Evolutionary conservation across 2,329 filamentous ascomycete genomes (phyloP), one percentile per base, ranked within the genome.

Genomic region (Nectriaceae sp.): DNA sequence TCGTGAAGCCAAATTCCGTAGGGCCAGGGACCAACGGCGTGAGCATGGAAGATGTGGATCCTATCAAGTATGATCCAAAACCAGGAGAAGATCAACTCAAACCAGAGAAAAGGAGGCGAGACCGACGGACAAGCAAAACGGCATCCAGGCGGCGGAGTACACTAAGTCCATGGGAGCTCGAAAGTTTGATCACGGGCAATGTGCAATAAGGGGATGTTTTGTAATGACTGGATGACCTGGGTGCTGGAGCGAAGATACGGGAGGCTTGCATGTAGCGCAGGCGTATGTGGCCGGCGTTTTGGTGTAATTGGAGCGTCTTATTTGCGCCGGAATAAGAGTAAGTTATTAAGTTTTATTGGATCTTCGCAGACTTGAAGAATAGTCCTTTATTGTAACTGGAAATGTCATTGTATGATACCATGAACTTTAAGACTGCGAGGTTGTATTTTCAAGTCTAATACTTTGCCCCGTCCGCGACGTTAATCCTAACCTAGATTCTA

Each of bases 111-210:
- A 72, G 78, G 24, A 80, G 80, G 63, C 71, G 77, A 36, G 81
- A 74, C 61, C 74, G 69, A 65, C 78, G 71, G 64, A 75, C 67
- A 60, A 83, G 65, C 66, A 85, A 73, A 72, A 74, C 66, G 8
- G 75, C 82, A 3, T 85, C 79, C 50, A 75, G 87, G 63, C 77
- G 88, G 63, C 79, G 89, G 65, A 90, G 87, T 61, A 92, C 88
- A 18, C 71, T 93, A 24, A 90, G 82, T 60, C 84, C 87, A 3
- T 87, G 86, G 75, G 89, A 93, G 68, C 69, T 92, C 62, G 80
- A 88, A 69, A 82, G 78, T 38, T 65, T 89, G 64, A 85, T 86
- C 44, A 57, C 70, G 3, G 77, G 77, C 5, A 61, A 59, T 61
- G 49, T 83, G 76, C 49, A 78, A 72, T 66, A 49, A 60, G 4